Conservation (phyloP, 495 filamentous ascomycete species). For the Hypoxylon trugodes region DNA sequence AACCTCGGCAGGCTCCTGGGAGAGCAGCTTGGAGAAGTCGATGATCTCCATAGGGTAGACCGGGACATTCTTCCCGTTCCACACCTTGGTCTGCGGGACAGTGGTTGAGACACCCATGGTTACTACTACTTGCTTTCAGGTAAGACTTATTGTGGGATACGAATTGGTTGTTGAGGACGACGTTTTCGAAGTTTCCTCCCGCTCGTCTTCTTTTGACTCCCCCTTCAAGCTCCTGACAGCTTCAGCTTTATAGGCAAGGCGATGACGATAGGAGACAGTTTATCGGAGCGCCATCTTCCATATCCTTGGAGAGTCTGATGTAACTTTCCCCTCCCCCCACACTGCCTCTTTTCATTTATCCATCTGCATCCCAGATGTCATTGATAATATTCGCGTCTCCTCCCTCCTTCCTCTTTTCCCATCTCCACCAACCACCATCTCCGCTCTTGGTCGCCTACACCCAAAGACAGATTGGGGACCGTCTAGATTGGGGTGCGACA, state of each 20-base stretch:
- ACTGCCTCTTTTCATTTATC: conserved; percentile 37
- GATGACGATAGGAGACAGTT: conserved; percentile 26
- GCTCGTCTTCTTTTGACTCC: conserved; percentile 2
- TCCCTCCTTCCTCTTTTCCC: no score
- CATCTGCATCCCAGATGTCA: conserved; percentile 33
- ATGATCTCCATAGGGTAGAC: conserved; percentile 60
- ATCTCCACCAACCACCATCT: no score
- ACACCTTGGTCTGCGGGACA: conserved; percentile 54
- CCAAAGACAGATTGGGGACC: conserved; percentile 11
- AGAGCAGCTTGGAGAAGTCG: conserved; percentile 57
- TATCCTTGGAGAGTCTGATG: conserved; percentile 29
- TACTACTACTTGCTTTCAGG: conserved; percentile 20
- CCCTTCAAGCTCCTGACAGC: conserved; percentile 7
- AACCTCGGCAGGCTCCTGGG: conserved; percentile 56
- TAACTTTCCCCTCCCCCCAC: conserved; percentile 40
- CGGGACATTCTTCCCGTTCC: conserved; percentile 61
- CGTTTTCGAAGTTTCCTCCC: not conserved
- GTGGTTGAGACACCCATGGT: conserved; percentile 55
- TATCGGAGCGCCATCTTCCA: conserved; percentile 39
- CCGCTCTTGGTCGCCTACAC: no score
- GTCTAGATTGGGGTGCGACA: conserved; percentile 17
- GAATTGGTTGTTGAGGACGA: conserved; percentile 11
- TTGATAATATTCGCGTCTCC: conserved; percentile 4
- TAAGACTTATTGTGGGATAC: conserved; percentile 9
- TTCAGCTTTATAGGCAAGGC: conserved; percentile 32